phyloP scores from a whole-genome alignment of 345 rosid species.

The Odontarrhena argentea region DNA sequence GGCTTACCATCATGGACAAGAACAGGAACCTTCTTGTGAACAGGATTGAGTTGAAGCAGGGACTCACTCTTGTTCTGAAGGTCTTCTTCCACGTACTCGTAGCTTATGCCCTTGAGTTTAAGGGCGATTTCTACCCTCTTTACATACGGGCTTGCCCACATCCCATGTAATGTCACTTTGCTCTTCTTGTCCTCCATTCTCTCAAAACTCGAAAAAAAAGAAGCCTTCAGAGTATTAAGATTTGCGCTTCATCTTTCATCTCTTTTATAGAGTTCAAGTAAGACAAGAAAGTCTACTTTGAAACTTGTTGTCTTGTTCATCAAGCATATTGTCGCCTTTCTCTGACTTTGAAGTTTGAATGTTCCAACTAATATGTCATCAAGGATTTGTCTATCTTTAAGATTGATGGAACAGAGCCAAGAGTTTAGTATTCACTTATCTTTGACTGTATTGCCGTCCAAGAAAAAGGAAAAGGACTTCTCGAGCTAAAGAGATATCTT shows the following conservation, averaged over 20 bases:
- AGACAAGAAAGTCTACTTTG: not conserved
- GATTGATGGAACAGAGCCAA: too few species aligned
- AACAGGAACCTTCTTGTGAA: constrained; percentile 41
- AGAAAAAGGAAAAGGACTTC: too few species aligned
- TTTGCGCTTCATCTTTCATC: not conserved
- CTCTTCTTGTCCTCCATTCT: constrained; percentile 27
- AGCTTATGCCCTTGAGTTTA: constrained; percentile 35
- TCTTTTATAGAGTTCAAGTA: constrained; percentile 3
- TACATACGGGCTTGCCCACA: constrained; percentile 40
- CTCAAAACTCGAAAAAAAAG: not conserved
- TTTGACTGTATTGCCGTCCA: too few species aligned
- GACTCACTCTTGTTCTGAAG: constrained; percentile 26
- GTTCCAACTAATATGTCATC: too few species aligned
- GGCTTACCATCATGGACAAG: constrained; percentile 48
- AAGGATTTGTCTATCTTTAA: too few species aligned
- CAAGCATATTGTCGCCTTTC: not conserved
- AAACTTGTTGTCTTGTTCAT: not conserved
- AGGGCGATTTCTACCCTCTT: constrained; percentile 41
- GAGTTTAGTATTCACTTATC: too few species aligned
- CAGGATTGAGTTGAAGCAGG: constrained; percentile 37
- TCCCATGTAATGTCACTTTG: constrained; percentile 42
- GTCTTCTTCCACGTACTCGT: constrained; percentile 51
- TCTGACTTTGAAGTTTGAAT: not conserved
- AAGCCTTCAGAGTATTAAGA: not conserved
- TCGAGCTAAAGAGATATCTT: too few species aligned